These are phyloP conservation scores for Irpex rosettiformis DNA, from an alignment of 1,284 basidiomycete genomes.

Conservation along the genomic window DNA sequence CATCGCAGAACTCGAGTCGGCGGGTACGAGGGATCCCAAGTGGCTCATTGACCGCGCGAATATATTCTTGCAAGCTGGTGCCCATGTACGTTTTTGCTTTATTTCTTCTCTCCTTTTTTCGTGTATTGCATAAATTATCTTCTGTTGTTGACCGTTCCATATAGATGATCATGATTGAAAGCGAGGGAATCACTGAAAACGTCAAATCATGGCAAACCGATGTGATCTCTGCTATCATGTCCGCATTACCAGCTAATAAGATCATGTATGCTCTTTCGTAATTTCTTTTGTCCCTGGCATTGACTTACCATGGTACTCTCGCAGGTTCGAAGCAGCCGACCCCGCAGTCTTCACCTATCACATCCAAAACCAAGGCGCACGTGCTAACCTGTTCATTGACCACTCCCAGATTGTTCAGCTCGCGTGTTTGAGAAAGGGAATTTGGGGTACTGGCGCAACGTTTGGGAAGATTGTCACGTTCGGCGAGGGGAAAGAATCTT, in stretches of 20 bases:
- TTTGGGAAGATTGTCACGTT: slow-evolving; percentile 37
- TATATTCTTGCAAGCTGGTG: slow-evolving; percentile 39
- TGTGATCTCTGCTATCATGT: slow-evolving; percentile 41
- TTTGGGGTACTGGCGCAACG: slow-evolving; percentile 44
- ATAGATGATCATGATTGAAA: slow-evolving; percentile 46
- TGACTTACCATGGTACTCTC: too few relatives aligned
- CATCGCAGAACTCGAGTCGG: slow-evolving; percentile 36
- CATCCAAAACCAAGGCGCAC: slow-evolving; percentile 42
- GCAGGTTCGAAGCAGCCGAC: slow-evolving; percentile 44
- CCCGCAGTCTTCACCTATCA: slow-evolving; percentile 40
- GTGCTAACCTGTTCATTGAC: slow-evolving; percentile 44
- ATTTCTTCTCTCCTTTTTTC: not conserved
- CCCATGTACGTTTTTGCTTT: slow-evolving; percentile 28
- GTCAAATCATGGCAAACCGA: slow-evolving; percentile 41
- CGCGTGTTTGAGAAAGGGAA: slow-evolving; percentile 41
- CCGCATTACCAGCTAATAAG: slow-evolving; percentile 38
- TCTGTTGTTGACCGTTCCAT: too few relatives aligned
- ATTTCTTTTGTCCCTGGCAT: not conserved
- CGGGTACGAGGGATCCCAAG: slow-evolving; percentile 39
- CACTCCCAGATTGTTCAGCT: slow-evolving; percentile 46
- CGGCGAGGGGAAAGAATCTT: slow-evolving; percentile 16
- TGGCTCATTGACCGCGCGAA: slow-evolving; percentile 44
- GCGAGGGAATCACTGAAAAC: slow-evolving; percentile 47
- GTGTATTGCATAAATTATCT: too few relatives aligned
- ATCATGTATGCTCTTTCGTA: slow-evolving; percentile 33